phyloP scores from a whole-genome alignment of 495 filamentous ascomycete species.

The Penicillium coprophilum region DNA sequence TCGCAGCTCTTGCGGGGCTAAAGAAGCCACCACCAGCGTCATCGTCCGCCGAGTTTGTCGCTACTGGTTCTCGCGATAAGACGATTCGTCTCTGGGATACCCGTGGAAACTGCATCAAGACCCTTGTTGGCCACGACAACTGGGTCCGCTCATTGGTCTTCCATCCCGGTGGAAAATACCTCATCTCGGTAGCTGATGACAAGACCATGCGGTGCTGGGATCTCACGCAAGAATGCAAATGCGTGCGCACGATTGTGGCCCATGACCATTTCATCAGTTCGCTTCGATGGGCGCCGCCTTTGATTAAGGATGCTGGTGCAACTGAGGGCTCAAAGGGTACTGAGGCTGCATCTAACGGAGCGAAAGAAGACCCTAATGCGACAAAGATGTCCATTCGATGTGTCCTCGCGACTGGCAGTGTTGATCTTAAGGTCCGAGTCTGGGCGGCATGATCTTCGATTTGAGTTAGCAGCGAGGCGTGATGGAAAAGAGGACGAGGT shows the following conservation, averaged over 20 bases:
- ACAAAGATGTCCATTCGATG: constrained; percentile 53
- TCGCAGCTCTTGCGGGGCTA: constrained; percentile 77
- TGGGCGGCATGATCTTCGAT: constrained; percentile 46
- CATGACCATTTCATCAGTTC: constrained; percentile 88
- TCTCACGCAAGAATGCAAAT: constrained; percentile 82
- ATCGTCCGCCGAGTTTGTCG: constrained; percentile 83
- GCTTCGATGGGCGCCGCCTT: constrained; percentile 85
- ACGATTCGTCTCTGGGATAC: constrained; percentile 89
- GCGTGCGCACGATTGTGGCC: constrained; percentile 77
- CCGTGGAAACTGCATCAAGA: constrained; percentile 83
- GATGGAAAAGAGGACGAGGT: neutral
- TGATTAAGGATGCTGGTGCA: constrained; percentile 47
- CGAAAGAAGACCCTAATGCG: constrained; percentile 32
- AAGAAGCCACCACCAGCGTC: constrained; percentile 71
- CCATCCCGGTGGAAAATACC: constrained; percentile 91
- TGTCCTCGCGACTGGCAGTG: constrained; percentile 63
- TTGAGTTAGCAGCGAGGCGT: neutral
- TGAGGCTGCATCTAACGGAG: constrained; percentile 15
- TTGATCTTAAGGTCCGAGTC: constrained; percentile 61
- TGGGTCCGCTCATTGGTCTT: constrained; percentile 89
- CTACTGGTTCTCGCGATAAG: constrained; percentile 89
- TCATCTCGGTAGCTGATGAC: constrained; percentile 83
- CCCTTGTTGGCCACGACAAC: constrained; percentile 88
- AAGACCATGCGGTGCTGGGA: constrained; percentile 96
- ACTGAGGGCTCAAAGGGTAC: constrained; percentile 45